A percentile compares a stretch with the other conserved stretches of the same genome.
These are phyloP conservation scores for Daldinia childiae DNA, from an alignment of 495 filamentous ascomycete genomes.

Conservation along the genomic window DNA sequence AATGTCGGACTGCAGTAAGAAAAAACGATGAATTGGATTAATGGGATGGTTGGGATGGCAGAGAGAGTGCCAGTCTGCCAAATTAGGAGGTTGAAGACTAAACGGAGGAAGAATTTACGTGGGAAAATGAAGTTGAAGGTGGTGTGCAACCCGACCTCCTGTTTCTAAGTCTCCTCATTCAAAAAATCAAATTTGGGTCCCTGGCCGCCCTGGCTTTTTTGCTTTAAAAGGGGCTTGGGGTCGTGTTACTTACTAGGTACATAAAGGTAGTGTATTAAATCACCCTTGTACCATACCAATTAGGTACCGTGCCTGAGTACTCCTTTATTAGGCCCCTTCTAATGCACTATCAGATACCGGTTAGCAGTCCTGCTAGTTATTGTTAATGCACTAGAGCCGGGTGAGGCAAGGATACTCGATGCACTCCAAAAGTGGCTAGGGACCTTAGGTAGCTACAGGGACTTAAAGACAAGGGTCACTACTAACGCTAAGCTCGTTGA, in stretches of 20 bases:
- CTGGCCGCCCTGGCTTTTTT: constrained; percentile 19
- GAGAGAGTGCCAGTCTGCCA: constrained; percentile 35
- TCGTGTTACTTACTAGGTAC: constrained; percentile 11
- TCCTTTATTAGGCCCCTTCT: constrained; percentile 13
- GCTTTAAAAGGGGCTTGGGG: constrained; percentile 42
- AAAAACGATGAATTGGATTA: constrained; percentile 37
- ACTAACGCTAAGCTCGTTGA: constrained; percentile 28
- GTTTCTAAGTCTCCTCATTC: constrained; percentile 33
- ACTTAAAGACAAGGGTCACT: constrained; percentile 23
- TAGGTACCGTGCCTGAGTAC: constrained; percentile 21
- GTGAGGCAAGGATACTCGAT: constrained; percentile 28
- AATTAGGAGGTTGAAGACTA: constrained; percentile 38
- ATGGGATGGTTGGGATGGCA: constrained; percentile 14
- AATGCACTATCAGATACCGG: constrained; percentile 13
- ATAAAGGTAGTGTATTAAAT: background rate
- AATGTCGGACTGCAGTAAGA: constrained; percentile 32
- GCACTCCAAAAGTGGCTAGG: constrained; percentile 29
- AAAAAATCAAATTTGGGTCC: constrained; percentile 42
- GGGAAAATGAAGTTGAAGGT: constrained; percentile 40
- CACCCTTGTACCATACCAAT: constrained; percentile 8
- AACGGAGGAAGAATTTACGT: constrained; percentile 36
- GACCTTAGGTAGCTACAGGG: constrained; percentile 24
- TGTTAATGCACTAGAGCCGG: constrained; percentile 24
- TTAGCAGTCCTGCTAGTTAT: background rate
- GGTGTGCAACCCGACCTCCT: constrained; percentile 44